phyloP scores from a whole-genome alignment of 345 rosid species.

The Populus ilicifolia region DNA sequence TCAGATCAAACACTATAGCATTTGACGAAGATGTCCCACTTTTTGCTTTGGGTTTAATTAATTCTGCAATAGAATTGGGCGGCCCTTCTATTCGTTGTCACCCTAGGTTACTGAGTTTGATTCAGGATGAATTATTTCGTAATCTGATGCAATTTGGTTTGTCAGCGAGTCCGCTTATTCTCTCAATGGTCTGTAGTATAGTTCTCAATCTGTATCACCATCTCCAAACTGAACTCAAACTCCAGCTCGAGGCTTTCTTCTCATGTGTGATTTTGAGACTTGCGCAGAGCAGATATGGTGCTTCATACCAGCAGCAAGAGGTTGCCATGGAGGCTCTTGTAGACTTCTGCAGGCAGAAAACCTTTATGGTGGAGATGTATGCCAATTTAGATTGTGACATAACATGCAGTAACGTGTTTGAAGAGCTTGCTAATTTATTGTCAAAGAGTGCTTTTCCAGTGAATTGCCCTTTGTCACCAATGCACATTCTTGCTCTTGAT shows the following conservation, averaged over 20 bases:
- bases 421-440: conserved; percentile 88
- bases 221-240: conserved; percentile 74
- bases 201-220: conserved; percentile 91
- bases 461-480: conserved; percentile 89
- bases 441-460: conserved; percentile 98
- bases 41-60: conserved; percentile 89
- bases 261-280: conserved; percentile 94
- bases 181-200: conserved; percentile 93
- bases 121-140: conserved; percentile 93
- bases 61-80: conserved; percentile 89
- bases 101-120: conserved; percentile 78
- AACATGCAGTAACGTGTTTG: conserved; percentile 95
- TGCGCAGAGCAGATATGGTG: conserved; percentile 92
- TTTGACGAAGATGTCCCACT: conserved; percentile 96
- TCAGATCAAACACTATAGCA: conserved; percentile 72
- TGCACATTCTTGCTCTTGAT: conserved; percentile 97
- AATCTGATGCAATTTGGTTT: conserved; percentile 93
- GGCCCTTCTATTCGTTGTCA: conserved; percentile 75
- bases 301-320: conserved; percentile 97
- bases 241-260: conserved; percentile 98
- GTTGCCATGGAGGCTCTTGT: conserved; percentile 99
- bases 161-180: conserved; percentile 93
- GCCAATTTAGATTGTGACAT: conserved; percentile 98
- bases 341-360: conserved; percentile 95
- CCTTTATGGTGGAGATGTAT: conserved; percentile 99